Base-by-base conservation (phyloP, 2,329 filamentous ascomycete species). In the Arthrobotrys musiformis region DNA sequence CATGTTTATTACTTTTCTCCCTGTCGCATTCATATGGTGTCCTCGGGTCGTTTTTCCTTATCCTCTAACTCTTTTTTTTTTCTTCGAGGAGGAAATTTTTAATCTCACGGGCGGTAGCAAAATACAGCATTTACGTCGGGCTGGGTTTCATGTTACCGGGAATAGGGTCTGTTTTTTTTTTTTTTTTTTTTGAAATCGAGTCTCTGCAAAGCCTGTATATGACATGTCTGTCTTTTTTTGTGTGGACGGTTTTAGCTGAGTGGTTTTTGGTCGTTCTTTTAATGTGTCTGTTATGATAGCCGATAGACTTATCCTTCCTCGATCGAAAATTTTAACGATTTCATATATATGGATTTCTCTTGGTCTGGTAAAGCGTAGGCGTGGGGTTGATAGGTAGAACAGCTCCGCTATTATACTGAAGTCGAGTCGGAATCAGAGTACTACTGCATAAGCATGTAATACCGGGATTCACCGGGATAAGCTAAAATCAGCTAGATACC, bases 21-120 rank as follows among this genome's bases (percentile, higher is more conserved):
- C 24, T 56, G 37, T 64, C 72, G 72, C 72, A 76, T 76, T 76
- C 19, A 64, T 76, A 69, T 58, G 72, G 72, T 76, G 72, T 76
- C 60, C 58, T 19, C 42, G 58, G 72, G 63, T 76, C 33, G 33
- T 74, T 54, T 42, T 17, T 48, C 33, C n/a, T 70, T 26, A 28
- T 63, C 19, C 26, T 35, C 40, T 46, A 4, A 60, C 19, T 70
- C 35, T 35, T 15, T 54, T 19, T 64, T 28, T 28, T 63, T 50
- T 28, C 24, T 42, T 60, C 33, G 58, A 48, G 15, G 17, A 33
- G 58, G 17, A 28, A 58, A 26, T 4, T 50, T 33, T 54, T 56
- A 64, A 35, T 72, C 52, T 35, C 33, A 9, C 40, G 46, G 40
- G 24, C 19, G 68, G 37, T 63, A 64, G 68, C 68, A 63, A 70